Evolutionary conservation across 129 eudicot genomes (phyloP), one percentile per base, ranked within the genome.

Genomic region (Silybum marianum): DNA sequence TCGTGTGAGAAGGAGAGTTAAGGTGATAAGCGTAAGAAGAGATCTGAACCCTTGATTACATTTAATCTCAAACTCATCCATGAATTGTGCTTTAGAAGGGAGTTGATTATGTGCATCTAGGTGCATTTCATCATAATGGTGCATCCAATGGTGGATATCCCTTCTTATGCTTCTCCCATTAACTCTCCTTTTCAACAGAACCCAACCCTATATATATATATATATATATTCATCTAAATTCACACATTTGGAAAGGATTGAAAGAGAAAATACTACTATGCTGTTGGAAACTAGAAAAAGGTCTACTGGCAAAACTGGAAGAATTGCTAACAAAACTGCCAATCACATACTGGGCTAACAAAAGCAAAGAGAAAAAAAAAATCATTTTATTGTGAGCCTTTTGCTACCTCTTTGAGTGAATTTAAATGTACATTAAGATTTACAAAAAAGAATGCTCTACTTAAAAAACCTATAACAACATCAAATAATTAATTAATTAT

Each of bases 361-460:
- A 51, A 51, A 51, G 63, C n/a, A 51, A 51, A 51, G 6, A 16
- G 48, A 48, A 51, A 22, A 69, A 48, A 51, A 22, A 9, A n/a
- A 81, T 73, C 46, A 73, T 63, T 9, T 63, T 26, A 24, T 81
- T 81, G 22, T 68, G 39, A 39, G 67, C 81, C 66, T 32, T 78
- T 66, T 78, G 74, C 62, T 24, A 34, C 78, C 78, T 65, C 26
- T 80, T 60, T 60, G 60, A 30, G 63, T 66, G 42, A 23, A 62
- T 58, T 72, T 60, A 9, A 39, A 80, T 34, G 69, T 68, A 46
- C 36, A 46, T 1, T 28, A 32, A 79, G 71, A 71, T 26, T 80
- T 46, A 42, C 74, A 62, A 19, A 39, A 39, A 13, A 13, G 28
- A 38, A 22, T 14, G 4, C 24, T 38, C 42, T 51, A 74, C 83